phyloP scores from a whole-genome alignment of 768 basidiomycete species.

The Cystofilobasidium macerans region DNA sequence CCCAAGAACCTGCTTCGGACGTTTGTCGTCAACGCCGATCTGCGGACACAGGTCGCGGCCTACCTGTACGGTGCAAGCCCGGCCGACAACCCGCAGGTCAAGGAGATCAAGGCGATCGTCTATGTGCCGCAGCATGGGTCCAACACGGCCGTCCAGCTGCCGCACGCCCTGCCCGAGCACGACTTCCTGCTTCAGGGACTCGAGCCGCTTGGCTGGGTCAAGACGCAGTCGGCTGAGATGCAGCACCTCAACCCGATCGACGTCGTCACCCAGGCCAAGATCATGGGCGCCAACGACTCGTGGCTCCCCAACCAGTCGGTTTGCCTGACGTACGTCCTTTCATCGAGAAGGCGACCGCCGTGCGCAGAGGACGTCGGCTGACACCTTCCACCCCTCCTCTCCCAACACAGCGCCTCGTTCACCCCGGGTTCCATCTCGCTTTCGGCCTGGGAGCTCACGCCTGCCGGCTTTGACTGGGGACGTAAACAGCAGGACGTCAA shows the following conservation, averaged over 20 bases:
- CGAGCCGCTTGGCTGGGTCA: conserved; percentile 90
- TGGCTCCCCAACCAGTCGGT: conserved; percentile 90
- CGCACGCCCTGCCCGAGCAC: conserved; percentile 77
- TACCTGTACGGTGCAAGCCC: conserved; percentile 89
- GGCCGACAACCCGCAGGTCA: conserved; percentile 92
- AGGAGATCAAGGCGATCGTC: conserved; percentile 95
- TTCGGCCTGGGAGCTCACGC: conserved; percentile 78
- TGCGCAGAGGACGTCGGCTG: no score
- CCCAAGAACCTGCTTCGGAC: conserved; percentile 93
- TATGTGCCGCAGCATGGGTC: conserved; percentile 96
- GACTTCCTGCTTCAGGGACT: conserved; percentile 90
- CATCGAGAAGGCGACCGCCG: neutral
- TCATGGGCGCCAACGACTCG: conserved; percentile 93
- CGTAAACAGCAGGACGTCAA: conserved; percentile 73
- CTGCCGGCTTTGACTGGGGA: conserved; percentile 96
- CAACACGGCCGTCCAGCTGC: conserved; percentile 87
- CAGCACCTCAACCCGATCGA: conserved; percentile 86
- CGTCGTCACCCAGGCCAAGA: conserved; percentile 83
- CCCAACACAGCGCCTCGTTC: conserved; percentile 49
- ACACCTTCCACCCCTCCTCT: neutral
- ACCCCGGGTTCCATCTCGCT: conserved; percentile 95
- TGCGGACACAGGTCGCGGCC: conserved; percentile 90
- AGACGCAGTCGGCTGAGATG: conserved; percentile 81
- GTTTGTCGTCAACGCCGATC: conserved; percentile 83
- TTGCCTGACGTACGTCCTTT: conserved; percentile 57